Evolutionary conservation across 208 protist genomes (phyloP).

Genomic region (Lotmaria passim): DNA sequence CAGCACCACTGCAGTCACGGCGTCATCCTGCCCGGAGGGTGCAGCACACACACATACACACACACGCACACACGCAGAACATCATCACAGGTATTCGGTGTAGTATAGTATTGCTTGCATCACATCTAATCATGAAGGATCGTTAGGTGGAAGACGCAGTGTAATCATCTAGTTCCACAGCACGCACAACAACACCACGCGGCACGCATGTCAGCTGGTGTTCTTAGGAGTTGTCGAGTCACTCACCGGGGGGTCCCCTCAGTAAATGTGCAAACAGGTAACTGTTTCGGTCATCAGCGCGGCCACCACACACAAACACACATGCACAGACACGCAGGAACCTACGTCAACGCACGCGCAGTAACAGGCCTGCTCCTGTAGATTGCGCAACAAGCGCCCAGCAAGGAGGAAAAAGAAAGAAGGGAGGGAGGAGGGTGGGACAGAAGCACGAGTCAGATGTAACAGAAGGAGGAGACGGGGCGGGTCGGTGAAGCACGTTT

Average conservation of each 20-base stretch:
- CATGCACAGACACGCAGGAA: neutral
- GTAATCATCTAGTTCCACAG: constrained; percentile 20
- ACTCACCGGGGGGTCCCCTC: constrained; percentile 6
- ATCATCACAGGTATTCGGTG: constrained; percentile 29
- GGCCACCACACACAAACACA: neutral
- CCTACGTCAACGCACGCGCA: neutral
- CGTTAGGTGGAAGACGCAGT: constrained; percentile 23
- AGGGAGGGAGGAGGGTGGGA: no score
- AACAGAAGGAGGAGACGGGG: no score
- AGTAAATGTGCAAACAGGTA: constrained; percentile 24
- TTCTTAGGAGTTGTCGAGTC: constrained; percentile 15
- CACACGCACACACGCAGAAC: neutral
- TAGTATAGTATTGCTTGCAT: constrained; percentile 36
- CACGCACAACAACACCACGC: neutral
- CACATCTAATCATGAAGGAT: constrained; percentile 21
- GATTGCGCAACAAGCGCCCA: no score
- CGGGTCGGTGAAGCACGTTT: no score
- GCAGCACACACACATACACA: constrained; percentile 1
- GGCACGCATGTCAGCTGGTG: constrained; percentile 18
- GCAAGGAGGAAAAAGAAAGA: no score
- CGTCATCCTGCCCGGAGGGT: constrained; percentile 21
- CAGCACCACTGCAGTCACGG: constrained; percentile 20
- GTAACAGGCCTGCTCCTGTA: no score
- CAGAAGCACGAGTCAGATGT: no score
- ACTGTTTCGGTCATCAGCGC: constrained; percentile 26